Conservation (phyloP, 495 filamentous ascomycete species). For the Hyaloscypha bicolor region DNA sequence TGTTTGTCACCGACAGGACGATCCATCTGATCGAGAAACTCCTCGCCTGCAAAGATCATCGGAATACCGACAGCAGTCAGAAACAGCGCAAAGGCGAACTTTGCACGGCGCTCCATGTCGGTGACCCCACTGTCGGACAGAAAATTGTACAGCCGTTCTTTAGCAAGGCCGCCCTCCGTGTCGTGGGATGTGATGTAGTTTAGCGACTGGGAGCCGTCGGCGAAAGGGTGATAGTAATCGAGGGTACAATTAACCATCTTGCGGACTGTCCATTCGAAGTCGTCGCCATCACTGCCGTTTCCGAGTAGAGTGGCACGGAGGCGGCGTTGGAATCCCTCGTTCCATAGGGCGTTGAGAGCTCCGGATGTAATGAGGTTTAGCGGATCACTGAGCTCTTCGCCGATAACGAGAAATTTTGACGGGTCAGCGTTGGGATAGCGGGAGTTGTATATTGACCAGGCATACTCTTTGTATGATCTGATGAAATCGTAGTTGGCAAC, state of each 20-base stretch:
- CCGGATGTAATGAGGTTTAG: constrained; percentile 30
- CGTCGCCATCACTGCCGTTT: constrained; percentile 15
- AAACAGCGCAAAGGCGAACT: constrained; percentile 36
- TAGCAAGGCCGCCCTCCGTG: constrained; percentile 34
- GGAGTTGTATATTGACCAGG: constrained; percentile 32
- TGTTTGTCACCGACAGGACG: constrained; percentile 35
- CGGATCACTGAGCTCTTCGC: constrained; percentile 37
- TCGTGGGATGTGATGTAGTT: constrained; percentile 42
- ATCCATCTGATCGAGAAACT: constrained; percentile 38
- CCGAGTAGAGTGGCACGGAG: constrained; percentile 33
- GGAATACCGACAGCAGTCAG: constrained; percentile 40
- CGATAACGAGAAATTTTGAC: constrained; percentile 38
- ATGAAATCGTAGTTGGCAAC: constrained; percentile 38
- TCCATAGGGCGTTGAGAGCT: constrained; percentile 37
- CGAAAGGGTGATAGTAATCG: constrained; percentile 30
- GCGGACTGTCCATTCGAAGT: constrained; percentile 38
- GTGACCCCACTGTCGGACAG: constrained; percentile 29
- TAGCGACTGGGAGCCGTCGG: constrained; percentile 35
- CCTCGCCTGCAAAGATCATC: constrained; percentile 41
- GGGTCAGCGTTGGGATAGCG: constrained; percentile 20
- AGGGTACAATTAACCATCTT: constrained; percentile 35
- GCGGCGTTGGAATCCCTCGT: constrained; percentile 34
- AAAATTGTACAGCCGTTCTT: constrained; percentile 38
- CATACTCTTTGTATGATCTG: constrained; percentile 33
- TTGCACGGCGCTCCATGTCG: constrained; percentile 31